These are phyloP conservation scores for Zygosaccharomyces sapae DNA, from an alignment of 1,139 yeast species.

Conservation along the genomic window DNA sequence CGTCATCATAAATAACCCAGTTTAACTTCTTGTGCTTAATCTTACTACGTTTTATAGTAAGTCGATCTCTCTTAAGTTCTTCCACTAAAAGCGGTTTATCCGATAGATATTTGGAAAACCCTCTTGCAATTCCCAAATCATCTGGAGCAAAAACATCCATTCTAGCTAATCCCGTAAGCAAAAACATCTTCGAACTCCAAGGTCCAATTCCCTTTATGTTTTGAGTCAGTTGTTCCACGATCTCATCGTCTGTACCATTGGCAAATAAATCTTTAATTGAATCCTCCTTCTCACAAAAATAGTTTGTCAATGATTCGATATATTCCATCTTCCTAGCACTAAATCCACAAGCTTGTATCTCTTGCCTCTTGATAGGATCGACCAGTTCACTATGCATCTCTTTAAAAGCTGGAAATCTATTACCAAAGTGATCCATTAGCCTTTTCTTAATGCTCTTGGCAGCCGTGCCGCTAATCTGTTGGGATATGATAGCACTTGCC, in stretches of 20 bases:
- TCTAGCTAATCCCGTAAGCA: conserved; percentile 62
- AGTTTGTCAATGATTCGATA: conserved; percentile 57
- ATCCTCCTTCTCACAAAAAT: conserved; percentile 44
- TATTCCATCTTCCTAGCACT: conserved; percentile 69
- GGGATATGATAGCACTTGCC: conserved; percentile 57
- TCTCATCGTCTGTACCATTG: conserved; percentile 41
- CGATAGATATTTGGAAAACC: conserved; percentile 60
- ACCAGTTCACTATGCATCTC: conserved; percentile 35
- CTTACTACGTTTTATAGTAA: conserved; percentile 36
- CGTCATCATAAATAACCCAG: conserved; percentile 62
- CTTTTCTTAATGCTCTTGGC: conserved; percentile 59
- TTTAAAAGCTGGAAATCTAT: conserved; percentile 50
- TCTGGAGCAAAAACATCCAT: conserved; percentile 70
- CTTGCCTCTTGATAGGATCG: conserved; percentile 41
- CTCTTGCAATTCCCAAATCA: conserved; percentile 83
- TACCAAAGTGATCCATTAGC: conserved; percentile 42
- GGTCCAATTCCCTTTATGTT: conserved; percentile 76
- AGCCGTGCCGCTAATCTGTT: conserved; percentile 83
- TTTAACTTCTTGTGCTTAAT: conserved; percentile 41
- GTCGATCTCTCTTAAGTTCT: conserved; percentile 39
- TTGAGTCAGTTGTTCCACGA: conserved; percentile 50
- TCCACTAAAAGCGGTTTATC: conserved; percentile 50
- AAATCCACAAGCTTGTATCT: conserved; percentile 60
- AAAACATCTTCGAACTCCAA: conserved; percentile 91
- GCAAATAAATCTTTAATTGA: conserved; percentile 44